phyloP scores from a whole-genome alignment of 768 basidiomycete species.

The Candolleomyces efflorescens region DNA sequence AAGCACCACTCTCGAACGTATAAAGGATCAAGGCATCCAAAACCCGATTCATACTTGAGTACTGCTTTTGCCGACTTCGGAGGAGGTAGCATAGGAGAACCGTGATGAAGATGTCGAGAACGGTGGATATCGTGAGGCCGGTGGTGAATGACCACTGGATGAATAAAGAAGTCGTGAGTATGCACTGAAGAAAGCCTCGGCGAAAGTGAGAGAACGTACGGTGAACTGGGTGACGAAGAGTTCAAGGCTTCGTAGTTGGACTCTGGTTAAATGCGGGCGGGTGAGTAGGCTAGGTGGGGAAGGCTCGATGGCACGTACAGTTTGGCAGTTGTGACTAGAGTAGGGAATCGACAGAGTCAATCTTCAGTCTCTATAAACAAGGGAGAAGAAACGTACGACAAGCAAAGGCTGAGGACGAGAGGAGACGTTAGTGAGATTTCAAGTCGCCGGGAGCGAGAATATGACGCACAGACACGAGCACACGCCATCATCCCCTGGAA shows the following conservation, averaged over 20 bases:
- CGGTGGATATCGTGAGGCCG: constrained; percentile 45
- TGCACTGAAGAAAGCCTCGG: not conserved
- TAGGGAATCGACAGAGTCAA: not conserved
- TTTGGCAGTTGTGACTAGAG: constrained; percentile 23
- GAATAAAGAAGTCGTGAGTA: not conserved
- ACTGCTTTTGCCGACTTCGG: constrained; percentile 31
- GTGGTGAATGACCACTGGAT: constrained; percentile 51
- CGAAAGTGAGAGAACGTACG: not conserved
- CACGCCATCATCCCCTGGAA: not conserved
- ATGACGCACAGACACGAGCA: not conserved
- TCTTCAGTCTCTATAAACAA: not conserved
- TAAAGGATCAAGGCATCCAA: constrained; percentile 46
- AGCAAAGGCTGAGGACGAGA: constrained; percentile 20
- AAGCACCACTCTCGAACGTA: constrained; percentile 47
- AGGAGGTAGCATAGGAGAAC: constrained; percentile 40
- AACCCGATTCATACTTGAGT: constrained; percentile 40
- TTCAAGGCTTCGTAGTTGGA: constrained; percentile 14
- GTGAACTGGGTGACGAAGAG: constrained; percentile 12
- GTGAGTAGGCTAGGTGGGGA: no score
- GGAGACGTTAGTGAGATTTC: not conserved
- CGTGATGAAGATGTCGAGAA: constrained; percentile 47
- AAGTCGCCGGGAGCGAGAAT: not conserved
- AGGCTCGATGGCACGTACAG: no score
- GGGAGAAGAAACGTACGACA: constrained; percentile 18
- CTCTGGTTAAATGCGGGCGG: constrained; percentile 19